Conservation (phyloP, 1,284 basidiomycete genomes). For the Ceraceosorus guamensis region DNA sequence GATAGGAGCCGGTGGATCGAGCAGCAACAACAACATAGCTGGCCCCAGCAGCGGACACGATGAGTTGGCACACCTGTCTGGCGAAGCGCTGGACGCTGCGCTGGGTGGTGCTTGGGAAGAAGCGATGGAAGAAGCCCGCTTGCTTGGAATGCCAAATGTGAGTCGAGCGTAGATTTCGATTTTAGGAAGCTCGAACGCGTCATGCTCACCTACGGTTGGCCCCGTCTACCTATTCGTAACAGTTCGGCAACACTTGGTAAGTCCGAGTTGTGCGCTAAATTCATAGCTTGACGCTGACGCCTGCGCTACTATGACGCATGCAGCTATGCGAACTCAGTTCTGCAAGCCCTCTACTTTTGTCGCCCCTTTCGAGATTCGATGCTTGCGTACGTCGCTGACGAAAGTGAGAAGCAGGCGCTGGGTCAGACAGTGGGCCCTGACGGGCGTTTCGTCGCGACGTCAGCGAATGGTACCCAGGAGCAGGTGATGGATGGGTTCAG, state of each 20-base stretch:
- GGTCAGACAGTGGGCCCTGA: too few species aligned
- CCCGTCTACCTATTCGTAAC: constrained; percentile 10
- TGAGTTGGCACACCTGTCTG: constrained; percentile 11
- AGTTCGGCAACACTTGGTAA: constrained; percentile 45
- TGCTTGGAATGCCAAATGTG: constrained; percentile 40
- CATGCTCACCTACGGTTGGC: constrained; percentile 2
- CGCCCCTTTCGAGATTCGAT: constrained; percentile 71
- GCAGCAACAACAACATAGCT: background rate
- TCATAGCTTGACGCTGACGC: background rate
- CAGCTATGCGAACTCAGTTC: constrained; percentile 86
- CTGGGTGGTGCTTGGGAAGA: background rate
- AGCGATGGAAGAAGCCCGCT: constrained; percentile 13
- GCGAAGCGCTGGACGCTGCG: constrained; percentile 6
- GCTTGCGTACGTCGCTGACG: constrained; percentile 19
- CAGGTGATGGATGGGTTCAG: too few species aligned
- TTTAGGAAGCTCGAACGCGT: background rate
- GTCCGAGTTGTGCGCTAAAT: background rate
- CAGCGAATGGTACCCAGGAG: too few species aligned
- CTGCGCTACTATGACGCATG: background rate
- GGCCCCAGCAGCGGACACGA: constrained; percentile 4
- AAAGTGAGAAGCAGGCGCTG: background rate
- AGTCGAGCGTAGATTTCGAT: background rate
- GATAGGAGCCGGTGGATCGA: constrained; percentile 23
- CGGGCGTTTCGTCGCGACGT: too few species aligned
- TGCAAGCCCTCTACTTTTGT: constrained; percentile 88